These are phyloP conservation scores for Saturnispora quitensis DNA, from an alignment of 805 yeast species.

Conservation along the genomic window DNA sequence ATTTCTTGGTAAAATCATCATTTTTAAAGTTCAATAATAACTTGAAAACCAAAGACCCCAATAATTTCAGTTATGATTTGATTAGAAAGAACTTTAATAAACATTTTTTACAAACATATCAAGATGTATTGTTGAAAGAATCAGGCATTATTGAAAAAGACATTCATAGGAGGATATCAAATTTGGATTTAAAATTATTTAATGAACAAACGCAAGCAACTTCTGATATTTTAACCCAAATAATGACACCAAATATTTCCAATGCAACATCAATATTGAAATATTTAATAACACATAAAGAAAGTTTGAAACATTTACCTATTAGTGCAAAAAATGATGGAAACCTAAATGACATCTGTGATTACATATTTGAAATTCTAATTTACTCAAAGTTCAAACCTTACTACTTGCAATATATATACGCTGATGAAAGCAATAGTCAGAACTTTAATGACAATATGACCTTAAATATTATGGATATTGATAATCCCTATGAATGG, in stretches of 20 bases:
- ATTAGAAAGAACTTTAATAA: conserved; percentile 6
- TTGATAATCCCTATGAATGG: conserved; percentile 63
- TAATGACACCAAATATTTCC: conserved; percentile 12
- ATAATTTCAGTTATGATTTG: conserved; percentile 10
- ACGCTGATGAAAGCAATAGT: conserved; percentile 23
- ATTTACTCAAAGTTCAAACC: conserved; percentile 27
- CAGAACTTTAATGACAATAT: conserved; percentile 28
- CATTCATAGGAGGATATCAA: conserved; percentile 1
- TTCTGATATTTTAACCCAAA: conserved; percentile 2
- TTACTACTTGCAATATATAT: conserved; percentile 18
- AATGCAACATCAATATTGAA: conserved; percentile 1
- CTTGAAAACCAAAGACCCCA: not conserved
- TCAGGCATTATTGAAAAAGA: conserved; percentile 7
- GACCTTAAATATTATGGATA: conserved; percentile 32
- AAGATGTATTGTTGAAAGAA: conserved; percentile 5
- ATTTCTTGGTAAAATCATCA: conserved; percentile 7
- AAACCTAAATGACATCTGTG: conserved; percentile 12
- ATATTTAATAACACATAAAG: conserved; percentile 3
- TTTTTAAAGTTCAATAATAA: conserved; percentile 10
- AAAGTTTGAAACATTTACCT: not conserved
- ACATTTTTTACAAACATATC: conserved; percentile 8
- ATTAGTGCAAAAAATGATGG: not conserved
- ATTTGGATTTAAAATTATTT: not conserved
- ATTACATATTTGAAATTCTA: conserved; percentile 21
- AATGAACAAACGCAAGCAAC: not conserved